Percentiles rank a stretch among this genome's conserved stretches.
These are phyloP conservation scores for Dactylellina parvicollis DNA, from an alignment of 2,329 filamentous ascomycete genomes.

Conservation along the genomic window DNA sequence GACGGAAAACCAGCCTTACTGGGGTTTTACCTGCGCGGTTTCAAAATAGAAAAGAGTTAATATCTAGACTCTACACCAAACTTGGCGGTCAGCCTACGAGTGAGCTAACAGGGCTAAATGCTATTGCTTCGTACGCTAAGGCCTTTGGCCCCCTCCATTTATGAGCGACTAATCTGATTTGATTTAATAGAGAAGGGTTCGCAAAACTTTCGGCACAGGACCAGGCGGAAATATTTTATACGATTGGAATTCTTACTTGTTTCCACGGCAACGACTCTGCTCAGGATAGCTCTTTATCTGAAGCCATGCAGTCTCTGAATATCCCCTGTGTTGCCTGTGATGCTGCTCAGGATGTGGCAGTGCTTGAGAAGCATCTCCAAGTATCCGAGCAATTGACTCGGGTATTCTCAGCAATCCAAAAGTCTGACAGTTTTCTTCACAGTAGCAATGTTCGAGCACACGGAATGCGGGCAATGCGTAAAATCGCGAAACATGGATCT, in stretches of 20 bases:
- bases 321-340: conserved; percentile 38
- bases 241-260: conserved; percentile 23
- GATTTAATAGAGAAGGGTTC: conserved; percentile 30
- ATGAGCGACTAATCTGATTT: not conserved
- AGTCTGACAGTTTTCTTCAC: conserved; percentile 62
- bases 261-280: not conserved
- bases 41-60: not conserved
- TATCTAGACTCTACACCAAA: conserved; percentile 41
- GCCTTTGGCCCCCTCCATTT: not conserved
- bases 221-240: conserved; percentile 32
- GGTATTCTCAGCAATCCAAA: conserved; percentile 37
- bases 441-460: conserved; percentile 73
- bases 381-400: conserved; percentile 13
- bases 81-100: conserved; percentile 24
- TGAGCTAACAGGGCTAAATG: conserved; percentile 20
- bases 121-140: conserved; percentile 36
- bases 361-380: not conserved
- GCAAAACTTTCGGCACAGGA: conserved; percentile 47
- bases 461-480: conserved; percentile 76
- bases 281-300: not conserved
- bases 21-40: not conserved
- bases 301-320: not conserved
- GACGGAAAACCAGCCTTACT: conserved; percentile 26
- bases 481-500: conserved; percentile 74
- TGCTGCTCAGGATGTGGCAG: not conserved